Evolutionary conservation across 2,329 filamentous ascomycete species (phyloP), one percentile per base, ranked within the genome.

Genomic region (Metarhizium album): DNA sequence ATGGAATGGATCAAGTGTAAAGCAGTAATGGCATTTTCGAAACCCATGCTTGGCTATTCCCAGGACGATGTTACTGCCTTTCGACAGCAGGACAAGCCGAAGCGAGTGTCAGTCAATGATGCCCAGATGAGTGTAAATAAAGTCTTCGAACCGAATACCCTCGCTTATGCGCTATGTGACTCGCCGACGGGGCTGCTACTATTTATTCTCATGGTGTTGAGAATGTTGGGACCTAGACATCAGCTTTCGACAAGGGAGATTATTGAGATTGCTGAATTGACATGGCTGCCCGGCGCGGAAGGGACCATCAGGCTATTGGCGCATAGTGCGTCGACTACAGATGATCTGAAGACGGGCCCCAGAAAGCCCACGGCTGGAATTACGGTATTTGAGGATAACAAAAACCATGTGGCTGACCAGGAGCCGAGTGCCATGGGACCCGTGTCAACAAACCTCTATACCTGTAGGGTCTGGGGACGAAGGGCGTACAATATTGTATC

Each of bases 201-300:
- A 29, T 74, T 78, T 54, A 69, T 80, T 4, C 60, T 80, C 52
- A 73, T 71, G 58, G 64, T 69, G 2, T 62, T 81, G 48, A 67
- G 70, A 16, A 63, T 68, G 1, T 60, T 70, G 3, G 69, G 66
- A 2, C 67, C 71, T 0, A 61, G 66, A 51, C 63, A 69, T 50
- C 65, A 68, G 16, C 69, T 79, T 47, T 69, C 70, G 2, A 66
- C 70, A 3, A 67, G 70, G 14, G 78, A 84, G 50, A 69, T 86
- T 23, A 70, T 86, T 52, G 79, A 78, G 18, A 69, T 83, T 58
- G 75, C 79, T 1, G 75, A 79, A 60, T 65, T 85, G 27, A 76
- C 80, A 22, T 86, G 83, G 83, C 64, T 86, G 1, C 82, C 83
- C 0, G 83, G 82, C 0, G 81, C 81, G 0, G 82, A 86, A 58